A percentile compares a stretch with the other conserved stretches of the same genome.
phyloP scores from a whole-genome alignment of 2,329 filamentous ascomycete genomes.

The Microdochium trichocladiopsis region DNA sequence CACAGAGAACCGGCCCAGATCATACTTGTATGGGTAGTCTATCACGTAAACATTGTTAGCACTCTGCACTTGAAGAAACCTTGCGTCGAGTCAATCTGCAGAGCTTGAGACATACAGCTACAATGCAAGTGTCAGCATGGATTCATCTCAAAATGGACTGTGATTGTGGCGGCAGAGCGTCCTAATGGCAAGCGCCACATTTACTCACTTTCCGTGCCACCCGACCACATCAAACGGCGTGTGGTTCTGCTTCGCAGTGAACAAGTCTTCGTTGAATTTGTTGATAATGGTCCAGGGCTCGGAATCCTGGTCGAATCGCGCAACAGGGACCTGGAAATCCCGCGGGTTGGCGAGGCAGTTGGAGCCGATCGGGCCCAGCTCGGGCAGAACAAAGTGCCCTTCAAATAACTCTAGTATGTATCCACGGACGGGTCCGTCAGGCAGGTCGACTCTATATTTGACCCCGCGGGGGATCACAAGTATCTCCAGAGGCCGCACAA shows the following conservation, averaged over 20 bases:
- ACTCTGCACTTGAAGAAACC: neutral
- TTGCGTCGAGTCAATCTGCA: neutral
- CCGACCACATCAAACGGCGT: constrained; percentile 64
- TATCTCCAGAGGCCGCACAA: constrained; percentile 61
- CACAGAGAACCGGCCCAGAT: constrained; percentile 60
- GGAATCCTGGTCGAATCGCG: constrained; percentile 49
- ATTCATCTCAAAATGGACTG: too few species aligned
- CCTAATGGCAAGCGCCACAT: too few species aligned
- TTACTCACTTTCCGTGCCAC: constrained; percentile 56
- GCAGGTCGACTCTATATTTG: constrained; percentile 54
- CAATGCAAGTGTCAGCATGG: neutral
- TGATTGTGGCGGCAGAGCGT: too few species aligned
- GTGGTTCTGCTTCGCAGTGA: constrained; percentile 52
- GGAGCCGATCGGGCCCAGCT: constrained; percentile 56
- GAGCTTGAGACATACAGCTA: neutral
- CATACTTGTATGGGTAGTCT: constrained; percentile 64
- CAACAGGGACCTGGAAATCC: constrained; percentile 60
- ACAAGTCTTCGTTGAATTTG: constrained; percentile 57
- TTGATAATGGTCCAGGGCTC: constrained; percentile 37
- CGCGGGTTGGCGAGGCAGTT: constrained; percentile 55
- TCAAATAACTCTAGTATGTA: constrained; percentile 61
- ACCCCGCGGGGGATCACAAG: constrained; percentile 59
- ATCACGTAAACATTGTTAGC: neutral
- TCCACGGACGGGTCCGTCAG: constrained; percentile 39
- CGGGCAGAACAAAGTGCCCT: constrained; percentile 54